Evolutionary conservation across 2,329 filamentous ascomycete species (phyloP).

Genomic region (Alternaria sp.): DNA sequence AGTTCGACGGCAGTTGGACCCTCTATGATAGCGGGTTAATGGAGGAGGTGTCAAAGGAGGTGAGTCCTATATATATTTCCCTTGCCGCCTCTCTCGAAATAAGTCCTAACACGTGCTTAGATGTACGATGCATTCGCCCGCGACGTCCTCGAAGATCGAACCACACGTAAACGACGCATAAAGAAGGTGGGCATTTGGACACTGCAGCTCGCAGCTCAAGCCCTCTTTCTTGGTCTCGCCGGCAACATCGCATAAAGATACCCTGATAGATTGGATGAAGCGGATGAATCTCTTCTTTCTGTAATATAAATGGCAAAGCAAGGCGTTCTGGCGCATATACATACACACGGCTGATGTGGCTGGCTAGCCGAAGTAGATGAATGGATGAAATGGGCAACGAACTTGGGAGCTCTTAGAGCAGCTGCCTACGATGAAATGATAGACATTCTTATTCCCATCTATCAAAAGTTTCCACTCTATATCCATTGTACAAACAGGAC

Average conservation of each 20-base stretch:
- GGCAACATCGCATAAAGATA: conserved; percentile 69
- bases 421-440: conserved; percentile 9
- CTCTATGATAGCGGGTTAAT: conserved; percentile 92
- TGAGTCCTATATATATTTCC: conserved; percentile 31
- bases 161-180: conserved; percentile 82
- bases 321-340: conserved; percentile 17
- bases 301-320: conserved; percentile 16
- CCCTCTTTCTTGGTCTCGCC: conserved; percentile 92
- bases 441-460: neutral
- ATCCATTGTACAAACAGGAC: neutral
- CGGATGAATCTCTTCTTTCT: conserved; percentile 17
- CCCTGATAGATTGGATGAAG: conserved; percentile 4
- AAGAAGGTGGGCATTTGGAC: conserved; percentile 98
- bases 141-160: conserved; percentile 89
- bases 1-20: conserved; percentile 97
- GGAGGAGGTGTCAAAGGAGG: conserved; percentile 89
- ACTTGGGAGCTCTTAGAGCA: neutral
- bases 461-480: neutral
- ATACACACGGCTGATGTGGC: neutral
- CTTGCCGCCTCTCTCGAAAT: neutral
- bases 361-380: neutral
- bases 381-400: neutral
- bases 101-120: conserved; percentile 42
- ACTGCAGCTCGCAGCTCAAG: conserved; percentile 87
- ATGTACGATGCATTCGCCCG: conserved; percentile 93